Evolutionary conservation across 345 rosid species (phyloP).

Genomic region (Dipteronia dyeriana): DNA sequence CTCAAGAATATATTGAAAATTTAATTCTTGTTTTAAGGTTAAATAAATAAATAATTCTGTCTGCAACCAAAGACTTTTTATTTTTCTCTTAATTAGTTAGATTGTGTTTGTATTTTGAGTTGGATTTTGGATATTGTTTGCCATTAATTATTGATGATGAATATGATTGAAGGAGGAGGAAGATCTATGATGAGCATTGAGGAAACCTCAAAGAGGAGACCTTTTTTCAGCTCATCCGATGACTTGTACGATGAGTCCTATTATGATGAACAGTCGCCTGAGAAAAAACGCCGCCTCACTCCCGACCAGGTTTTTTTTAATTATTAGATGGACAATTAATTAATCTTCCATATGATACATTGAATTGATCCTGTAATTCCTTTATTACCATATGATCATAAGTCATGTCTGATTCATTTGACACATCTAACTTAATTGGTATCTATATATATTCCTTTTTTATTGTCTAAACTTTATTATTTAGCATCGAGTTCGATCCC

Average conservation of each 20-base stretch:
- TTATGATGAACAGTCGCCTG: constrained; percentile 76
- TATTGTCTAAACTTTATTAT: not conserved
- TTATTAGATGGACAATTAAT: not conserved
- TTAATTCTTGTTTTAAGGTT: no score
- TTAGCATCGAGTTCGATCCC: constrained; percentile 30
- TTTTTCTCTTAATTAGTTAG: no score
- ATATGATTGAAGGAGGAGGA: constrained; percentile 49
- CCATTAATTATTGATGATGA: not conserved
- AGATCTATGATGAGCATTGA: constrained; percentile 60
- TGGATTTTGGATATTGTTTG: no score
- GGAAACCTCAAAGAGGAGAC: constrained; percentile 66
- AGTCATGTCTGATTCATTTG: not conserved
- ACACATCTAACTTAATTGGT: not conserved
- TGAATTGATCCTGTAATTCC: not conserved
- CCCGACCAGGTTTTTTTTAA: constrained; percentile 55
- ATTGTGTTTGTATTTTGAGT: no score
- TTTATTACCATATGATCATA: no score
- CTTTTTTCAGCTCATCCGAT: constrained; percentile 68
- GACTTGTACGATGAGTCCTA: constrained; percentile 72
- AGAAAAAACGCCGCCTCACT: constrained; percentile 88
- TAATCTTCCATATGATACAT: not conserved
- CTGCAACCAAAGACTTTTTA: no score
- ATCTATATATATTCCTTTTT: constrained; percentile 1
- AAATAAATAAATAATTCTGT: no score
- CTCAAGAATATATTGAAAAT: no score